Base-by-base conservation (phyloP, 768 basidiomycete genomes). In the Pleurotus giganteus region DNA sequence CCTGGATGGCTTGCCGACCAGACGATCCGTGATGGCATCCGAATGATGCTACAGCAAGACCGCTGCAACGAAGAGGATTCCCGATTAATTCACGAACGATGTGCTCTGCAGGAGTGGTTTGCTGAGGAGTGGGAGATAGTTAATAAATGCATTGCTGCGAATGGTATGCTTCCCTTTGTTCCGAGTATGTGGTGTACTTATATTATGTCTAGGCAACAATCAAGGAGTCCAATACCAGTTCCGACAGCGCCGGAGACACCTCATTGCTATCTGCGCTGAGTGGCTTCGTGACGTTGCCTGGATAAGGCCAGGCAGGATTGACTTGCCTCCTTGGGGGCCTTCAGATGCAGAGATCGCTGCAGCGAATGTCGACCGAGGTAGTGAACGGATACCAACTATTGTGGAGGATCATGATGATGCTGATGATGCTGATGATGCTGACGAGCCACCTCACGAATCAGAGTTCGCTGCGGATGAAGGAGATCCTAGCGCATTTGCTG, bases 11-110 rank as follows among this genome's bases (percentile, higher is more conserved):
- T n/a, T n/a, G n/a, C 13, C 57, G 11, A 61, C 63, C 0, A 26
- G 21, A 11, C 73, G 74, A 71, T 58, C 72, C 0, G 58, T 4
- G 51, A 31, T 0, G 71, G 73, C 0, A 76, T 76, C 3, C 42
- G 49, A n/a, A 63, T 61, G 4, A 46, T 69, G 44, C 61, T 72
- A n/a, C 58, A 67, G 7, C 27, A 55, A 21, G 62, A 70, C 11
- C 52, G 62, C 0, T 68, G 67, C 45, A 19, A 47, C 8, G 70
- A 74, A 50, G 69, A 74, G 45, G 60, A 57, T n/a, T 9, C 12
- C 52, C 55, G 56, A 8, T 36, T 71, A 19, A 9, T 11, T n/a
- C 36, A 19, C 3, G 65, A 68, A 55, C 15, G 58, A 13, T 11
- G 42, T 11, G 36, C 54, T 9, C 44, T 71, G 58, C 61, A 60